These are phyloP conservation scores for Cylindricascospora bacillispora DNA, from an alignment of 1,139 yeast genomes.

Conservation along the genomic window DNA sequence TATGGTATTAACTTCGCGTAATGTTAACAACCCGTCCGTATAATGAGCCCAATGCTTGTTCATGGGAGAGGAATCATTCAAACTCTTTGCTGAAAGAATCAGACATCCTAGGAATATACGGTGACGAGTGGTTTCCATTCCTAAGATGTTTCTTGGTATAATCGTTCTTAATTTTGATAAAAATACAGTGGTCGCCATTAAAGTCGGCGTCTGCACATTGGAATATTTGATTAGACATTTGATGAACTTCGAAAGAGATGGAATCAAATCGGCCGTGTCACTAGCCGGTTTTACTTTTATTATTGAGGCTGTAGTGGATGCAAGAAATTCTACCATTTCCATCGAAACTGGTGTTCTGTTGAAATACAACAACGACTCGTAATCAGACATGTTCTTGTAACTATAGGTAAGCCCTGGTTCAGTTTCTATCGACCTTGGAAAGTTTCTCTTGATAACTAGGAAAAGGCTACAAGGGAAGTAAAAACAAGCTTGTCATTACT, in stretches of 20 bases:
- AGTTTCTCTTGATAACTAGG: neutral
- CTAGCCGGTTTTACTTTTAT: constrained; percentile 38
- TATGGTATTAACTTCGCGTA: constrained; percentile 77
- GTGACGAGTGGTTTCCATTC: constrained; percentile 90
- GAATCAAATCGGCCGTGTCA: constrained; percentile 4
- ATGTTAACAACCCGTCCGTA: constrained; percentile 67
- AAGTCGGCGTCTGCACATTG: constrained; percentile 88
- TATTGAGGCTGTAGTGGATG: constrained; percentile 66
- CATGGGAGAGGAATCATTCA: constrained; percentile 87
- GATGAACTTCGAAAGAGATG: constrained; percentile 37
- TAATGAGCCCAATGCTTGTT: constrained; percentile 93
- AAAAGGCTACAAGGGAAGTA: neutral
- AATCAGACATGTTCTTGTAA: constrained; percentile 32
- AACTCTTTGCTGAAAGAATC: constrained; percentile 77
- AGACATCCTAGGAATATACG: constrained; percentile 81
- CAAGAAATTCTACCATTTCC: constrained; percentile 74
- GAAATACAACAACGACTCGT: constrained; percentile 58
- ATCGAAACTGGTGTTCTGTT: constrained; percentile 62
- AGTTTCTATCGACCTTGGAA: neutral
- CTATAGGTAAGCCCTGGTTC: neutral
- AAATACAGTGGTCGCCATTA: constrained; percentile 83
- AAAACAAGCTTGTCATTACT: neutral
- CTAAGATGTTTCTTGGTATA: constrained; percentile 80
- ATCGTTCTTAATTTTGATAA: constrained; percentile 61
- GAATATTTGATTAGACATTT: constrained; percentile 60